Evolutionary conservation across 805 yeast species (phyloP).

Genomic region (Scheffersomyces coipomensis): DNA sequence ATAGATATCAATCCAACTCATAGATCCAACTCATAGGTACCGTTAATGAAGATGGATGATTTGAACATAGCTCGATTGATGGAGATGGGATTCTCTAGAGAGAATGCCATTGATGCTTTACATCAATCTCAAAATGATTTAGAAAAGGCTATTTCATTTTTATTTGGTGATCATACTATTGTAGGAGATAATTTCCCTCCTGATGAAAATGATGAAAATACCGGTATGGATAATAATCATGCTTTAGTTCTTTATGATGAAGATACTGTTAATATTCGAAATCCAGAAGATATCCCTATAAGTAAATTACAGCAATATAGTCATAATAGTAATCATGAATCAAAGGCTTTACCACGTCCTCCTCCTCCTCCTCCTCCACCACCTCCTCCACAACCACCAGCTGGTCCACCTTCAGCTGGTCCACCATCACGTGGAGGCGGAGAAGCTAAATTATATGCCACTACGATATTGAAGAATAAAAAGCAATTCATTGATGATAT

Average conservation of each 20-base stretch:
- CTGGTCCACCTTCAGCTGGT: no score
- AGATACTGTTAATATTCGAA: slow-evolving; percentile 23
- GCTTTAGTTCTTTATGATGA: slow-evolving; percentile 7
- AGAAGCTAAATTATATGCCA: not conserved
- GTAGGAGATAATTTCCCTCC: slow-evolving; percentile 8
- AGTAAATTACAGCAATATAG: slow-evolving; percentile 2
- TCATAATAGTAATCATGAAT: not conserved
- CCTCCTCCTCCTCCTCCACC: not conserved
- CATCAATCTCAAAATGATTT: slow-evolving; percentile 19
- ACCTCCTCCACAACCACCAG: not conserved
- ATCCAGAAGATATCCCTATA: slow-evolving; percentile 33
- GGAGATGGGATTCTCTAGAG: slow-evolving; percentile 42
- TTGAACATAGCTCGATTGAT: slow-evolving; percentile 18
- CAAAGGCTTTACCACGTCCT: not conserved
- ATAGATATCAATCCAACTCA: no score
- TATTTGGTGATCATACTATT: slow-evolving; percentile 28
- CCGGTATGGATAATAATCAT: slow-evolving; percentile 3
- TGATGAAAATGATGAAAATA: not conserved
- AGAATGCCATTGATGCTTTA: slow-evolving; percentile 39
- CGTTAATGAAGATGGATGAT: slow-evolving; percentile 10
- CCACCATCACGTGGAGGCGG: no score
- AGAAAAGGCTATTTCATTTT: slow-evolving; percentile 26
- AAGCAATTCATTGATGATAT: not conserved
- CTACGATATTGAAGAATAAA: not conserved
- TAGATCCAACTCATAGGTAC: no score